Evolutionary conservation across 2,329 filamentous ascomycete genomes (phyloP).

Genomic region (Mollisia scopiformis): DNA sequence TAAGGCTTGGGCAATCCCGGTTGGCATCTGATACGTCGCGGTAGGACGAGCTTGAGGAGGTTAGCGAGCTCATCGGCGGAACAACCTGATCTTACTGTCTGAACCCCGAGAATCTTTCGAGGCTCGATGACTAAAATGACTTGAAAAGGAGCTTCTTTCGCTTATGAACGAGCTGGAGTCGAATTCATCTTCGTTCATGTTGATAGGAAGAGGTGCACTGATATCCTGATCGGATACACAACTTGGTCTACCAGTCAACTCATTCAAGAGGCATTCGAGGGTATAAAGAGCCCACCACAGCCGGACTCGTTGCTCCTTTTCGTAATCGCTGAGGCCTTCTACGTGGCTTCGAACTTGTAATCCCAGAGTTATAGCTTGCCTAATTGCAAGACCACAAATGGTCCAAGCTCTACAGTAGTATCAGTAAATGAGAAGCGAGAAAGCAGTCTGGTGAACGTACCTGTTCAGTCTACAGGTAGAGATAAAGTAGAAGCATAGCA

Average conservation of each 20-base stretch:
- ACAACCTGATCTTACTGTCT: not conserved
- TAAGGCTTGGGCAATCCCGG: constrained; percentile 1
- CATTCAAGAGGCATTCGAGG: constrained; percentile 28
- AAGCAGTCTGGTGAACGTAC: constrained; percentile 9
- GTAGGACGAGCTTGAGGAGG: constrained; percentile 5
- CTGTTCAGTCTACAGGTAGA: constrained; percentile 28
- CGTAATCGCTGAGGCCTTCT: constrained; percentile 21
- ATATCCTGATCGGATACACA: constrained; percentile 32
- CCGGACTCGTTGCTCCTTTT: constrained; percentile 31
- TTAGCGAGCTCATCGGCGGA: not conserved
- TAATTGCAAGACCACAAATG: constrained; percentile 29
- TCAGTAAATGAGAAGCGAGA: not conserved
- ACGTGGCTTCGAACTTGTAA: constrained; percentile 29
- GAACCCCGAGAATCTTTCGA: constrained; percentile 11
- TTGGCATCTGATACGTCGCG: constrained; percentile 17
- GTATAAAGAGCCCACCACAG: constrained; percentile 34
- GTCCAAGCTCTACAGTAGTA: constrained; percentile 27
- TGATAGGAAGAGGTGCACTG: constrained; percentile 29
- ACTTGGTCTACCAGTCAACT: constrained; percentile 31
- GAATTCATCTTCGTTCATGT: constrained; percentile 24
- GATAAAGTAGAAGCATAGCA: constrained; percentile 31
- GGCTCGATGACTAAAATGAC: constrained; percentile 5
- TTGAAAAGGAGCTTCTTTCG: not conserved
- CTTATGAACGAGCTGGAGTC: constrained; percentile 8
- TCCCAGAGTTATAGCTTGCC: constrained; percentile 28